phyloP scores from a whole-genome alignment of 164 flowering plant species.

The Litsea cubeba region DNA sequence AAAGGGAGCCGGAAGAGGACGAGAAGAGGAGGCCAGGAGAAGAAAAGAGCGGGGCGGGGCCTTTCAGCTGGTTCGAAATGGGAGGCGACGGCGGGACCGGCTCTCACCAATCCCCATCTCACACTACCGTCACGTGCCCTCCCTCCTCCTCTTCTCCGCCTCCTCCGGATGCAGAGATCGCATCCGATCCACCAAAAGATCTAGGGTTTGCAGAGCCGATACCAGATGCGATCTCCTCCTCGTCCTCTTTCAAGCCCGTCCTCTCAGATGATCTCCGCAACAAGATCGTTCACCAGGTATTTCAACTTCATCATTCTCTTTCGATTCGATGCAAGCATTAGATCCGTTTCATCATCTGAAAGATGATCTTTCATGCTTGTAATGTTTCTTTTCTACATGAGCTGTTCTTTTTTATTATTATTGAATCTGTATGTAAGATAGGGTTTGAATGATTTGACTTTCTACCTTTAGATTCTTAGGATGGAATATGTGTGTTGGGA shows the following conservation, averaged over 20 bases:
- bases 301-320: neutral
- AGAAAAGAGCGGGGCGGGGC: too few species aligned
- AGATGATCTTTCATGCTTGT: too few species aligned
- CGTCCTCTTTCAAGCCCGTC: slow-evolving; percentile 2
- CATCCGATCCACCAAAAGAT: slow-evolving; percentile 5
- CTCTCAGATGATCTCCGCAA: slow-evolving; percentile 21
- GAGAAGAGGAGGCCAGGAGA: too few species aligned
- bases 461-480: too few species aligned
- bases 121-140: neutral
- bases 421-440: too few species aligned
- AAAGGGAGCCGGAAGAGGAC: too few species aligned
- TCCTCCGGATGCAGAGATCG: slow-evolving; percentile 5
- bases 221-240: neutral
- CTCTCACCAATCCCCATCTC: neutral
- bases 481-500: too few species aligned
- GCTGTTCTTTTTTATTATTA: too few species aligned
- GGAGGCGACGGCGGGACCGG: neutral
- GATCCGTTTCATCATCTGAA: too few species aligned
- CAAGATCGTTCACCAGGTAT: slow-evolving; percentile 24
- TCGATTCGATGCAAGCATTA: too few species aligned
- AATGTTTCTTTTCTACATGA: too few species aligned
- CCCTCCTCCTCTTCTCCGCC: neutral
- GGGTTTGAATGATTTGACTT: too few species aligned
- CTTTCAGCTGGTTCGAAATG: neutral
- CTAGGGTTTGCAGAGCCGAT: slow-evolving; percentile 10